Conservation (phyloP, 305 asterid genomes). For the Fraxinus baroniana region DNA sequence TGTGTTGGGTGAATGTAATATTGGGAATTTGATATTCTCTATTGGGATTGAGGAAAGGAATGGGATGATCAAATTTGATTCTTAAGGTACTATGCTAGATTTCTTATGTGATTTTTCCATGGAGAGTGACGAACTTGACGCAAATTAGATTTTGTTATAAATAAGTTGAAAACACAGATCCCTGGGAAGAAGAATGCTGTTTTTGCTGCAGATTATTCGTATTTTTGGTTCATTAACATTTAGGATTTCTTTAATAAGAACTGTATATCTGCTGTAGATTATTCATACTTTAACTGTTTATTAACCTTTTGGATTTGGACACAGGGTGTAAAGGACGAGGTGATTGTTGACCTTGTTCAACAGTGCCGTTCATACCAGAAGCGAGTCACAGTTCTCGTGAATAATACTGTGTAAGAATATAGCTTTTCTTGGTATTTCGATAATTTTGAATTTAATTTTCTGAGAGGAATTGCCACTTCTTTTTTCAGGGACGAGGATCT, state of each 20-base stretch:
- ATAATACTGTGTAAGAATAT: constrained; percentile 69
- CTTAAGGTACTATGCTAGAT: neutral
- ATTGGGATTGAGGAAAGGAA: neutral
- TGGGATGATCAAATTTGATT: neutral
- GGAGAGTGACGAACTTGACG: neutral
- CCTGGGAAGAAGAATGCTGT: neutral
- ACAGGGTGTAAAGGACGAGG: constrained; percentile 82
- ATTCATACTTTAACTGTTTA: neutral
- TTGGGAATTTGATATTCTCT: neutral
- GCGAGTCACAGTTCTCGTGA: constrained; percentile 85
- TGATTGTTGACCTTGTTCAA: constrained; percentile 83
- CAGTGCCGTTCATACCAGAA: constrained; percentile 87
- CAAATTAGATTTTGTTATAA: neutral
- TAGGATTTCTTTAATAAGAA: neutral
- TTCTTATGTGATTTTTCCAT: neutral
- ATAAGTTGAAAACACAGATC: neutral
- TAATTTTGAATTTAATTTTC: constrained; percentile 2
- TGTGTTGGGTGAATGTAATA: neutral
- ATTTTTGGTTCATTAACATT: neutral
- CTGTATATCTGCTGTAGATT: neutral
- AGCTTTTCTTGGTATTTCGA: neutral
- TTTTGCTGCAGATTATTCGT: neutral
- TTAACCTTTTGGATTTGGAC: constrained; percentile 14
- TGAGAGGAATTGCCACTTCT: constrained; percentile 5
- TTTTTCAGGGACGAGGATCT: constrained; percentile 79